phyloP scores from a whole-genome alignment of 805 yeast species.

The Barnettozyma vustinii region DNA sequence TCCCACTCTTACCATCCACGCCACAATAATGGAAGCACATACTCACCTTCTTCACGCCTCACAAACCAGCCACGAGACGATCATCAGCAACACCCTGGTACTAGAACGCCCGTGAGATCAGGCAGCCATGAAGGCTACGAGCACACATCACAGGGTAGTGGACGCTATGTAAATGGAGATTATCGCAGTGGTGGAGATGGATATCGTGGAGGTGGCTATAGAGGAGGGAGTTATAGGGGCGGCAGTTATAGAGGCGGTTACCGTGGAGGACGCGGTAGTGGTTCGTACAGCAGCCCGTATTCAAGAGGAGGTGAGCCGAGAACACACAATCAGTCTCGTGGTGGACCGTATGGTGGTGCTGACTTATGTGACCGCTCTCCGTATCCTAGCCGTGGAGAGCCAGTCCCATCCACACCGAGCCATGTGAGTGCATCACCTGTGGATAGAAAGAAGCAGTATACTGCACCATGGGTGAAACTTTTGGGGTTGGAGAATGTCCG shows the following conservation, averaged over 20 bases:
- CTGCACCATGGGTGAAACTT: constrained; percentile 15
- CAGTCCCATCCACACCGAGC: not conserved
- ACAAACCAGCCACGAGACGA: not conserved
- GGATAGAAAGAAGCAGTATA: constrained; percentile 1
- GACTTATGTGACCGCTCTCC: not conserved
- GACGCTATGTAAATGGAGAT: not conserved
- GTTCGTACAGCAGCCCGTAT: not conserved
- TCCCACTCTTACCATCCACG: not conserved
- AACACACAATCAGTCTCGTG: not conserved
- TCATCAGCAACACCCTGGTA: not conserved
- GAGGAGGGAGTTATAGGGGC: not conserved
- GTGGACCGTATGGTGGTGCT: not conserved
- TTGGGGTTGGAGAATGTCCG: constrained; percentile 5
- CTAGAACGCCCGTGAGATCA: not conserved
- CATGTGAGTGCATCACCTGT: not conserved
- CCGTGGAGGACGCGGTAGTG: not conserved
- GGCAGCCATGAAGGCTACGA: not conserved
- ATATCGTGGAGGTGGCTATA: not conserved
- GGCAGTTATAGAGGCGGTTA: not conserved
- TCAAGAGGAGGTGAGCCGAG: not conserved
- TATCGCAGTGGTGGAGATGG: not conserved
- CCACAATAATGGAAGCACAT: not conserved
- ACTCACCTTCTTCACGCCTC: not conserved
- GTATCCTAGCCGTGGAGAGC: not conserved
- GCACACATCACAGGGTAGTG: not conserved